A percentile compares a stretch with the other conserved stretches of the same genome.
These are phyloP conservation scores for Pezicula carpinea DNA, from an alignment of 2,329 filamentous ascomycete species.

Conservation along the genomic window DNA sequence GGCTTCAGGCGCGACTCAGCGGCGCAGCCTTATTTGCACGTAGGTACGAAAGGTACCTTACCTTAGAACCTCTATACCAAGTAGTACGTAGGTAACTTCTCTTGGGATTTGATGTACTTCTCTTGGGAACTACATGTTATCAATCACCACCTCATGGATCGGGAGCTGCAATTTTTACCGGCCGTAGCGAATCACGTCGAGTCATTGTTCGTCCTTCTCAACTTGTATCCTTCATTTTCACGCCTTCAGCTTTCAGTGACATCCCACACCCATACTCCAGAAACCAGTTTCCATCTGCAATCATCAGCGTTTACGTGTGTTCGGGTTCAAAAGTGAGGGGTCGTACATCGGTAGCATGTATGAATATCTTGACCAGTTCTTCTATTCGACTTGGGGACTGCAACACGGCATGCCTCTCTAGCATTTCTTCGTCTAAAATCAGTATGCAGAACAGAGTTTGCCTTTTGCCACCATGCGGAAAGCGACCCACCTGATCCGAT, in stretches of 20 bases:
- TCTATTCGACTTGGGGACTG: conserved; percentile 75
- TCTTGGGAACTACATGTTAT: no score
- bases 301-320: no score
- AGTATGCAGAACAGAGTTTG: neutral
- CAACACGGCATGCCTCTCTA: conserved; percentile 70
- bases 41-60: no score
- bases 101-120: no score
- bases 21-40: no score
- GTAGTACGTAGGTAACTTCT: no score
- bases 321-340: neutral
- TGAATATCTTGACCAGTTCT: conserved; percentile 78
- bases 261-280: conserved; percentile 62
- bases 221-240: neutral
- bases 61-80: no score
- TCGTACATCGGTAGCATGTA: conserved; percentile 76
- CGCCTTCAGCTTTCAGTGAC: neutral
- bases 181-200: conserved; percentile 9
- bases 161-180: conserved; percentile 2
- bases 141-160: no score
- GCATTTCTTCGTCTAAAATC: conserved; percentile 41
- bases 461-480: neutral
- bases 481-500: conserved; percentile 58
- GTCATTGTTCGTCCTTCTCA: conserved; percentile 6
- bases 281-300: conserved; percentile 67
- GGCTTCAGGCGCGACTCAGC: neutral